These are phyloP conservation scores for Coriolopsis trogii DNA, from an alignment of 1,284 basidiomycete species.

Conservation along the genomic window DNA sequence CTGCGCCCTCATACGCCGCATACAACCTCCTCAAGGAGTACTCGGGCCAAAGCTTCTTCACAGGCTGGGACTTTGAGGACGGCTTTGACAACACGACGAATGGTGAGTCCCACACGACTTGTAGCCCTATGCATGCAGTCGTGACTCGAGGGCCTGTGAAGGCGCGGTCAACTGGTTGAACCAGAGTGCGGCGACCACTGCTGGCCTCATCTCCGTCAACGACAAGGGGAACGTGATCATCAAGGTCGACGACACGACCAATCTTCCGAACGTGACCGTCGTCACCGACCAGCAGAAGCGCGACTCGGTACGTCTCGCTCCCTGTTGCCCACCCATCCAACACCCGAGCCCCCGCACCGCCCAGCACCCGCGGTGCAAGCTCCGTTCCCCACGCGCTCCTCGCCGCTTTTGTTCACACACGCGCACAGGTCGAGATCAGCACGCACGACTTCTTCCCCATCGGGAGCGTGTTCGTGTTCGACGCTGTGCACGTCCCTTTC, in stretches of 20 bases:
- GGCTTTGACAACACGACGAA: slow-evolving; percentile 52
- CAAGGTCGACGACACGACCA: slow-evolving; percentile 64
- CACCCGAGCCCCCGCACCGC: too few species aligned
- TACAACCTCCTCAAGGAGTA: slow-evolving; percentile 34
- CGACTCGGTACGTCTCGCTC: slow-evolving; percentile 57
- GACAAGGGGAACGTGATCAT: slow-evolving; percentile 56
- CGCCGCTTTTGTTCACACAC: not conserved
- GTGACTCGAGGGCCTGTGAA: too few species aligned
- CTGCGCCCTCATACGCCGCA: slow-evolving; percentile 1
- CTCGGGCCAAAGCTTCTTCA: slow-evolving; percentile 50
- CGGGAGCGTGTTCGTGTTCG: slow-evolving; percentile 63
- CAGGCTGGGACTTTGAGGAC: slow-evolving; percentile 58
- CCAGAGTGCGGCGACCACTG: slow-evolving; percentile 43
- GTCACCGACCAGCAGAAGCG: slow-evolving; percentile 66
- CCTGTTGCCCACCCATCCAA: too few species aligned
- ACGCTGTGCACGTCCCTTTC: slow-evolving; percentile 61
- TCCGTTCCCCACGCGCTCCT: not conserved
- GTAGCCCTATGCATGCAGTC: too few species aligned
- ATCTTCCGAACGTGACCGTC: slow-evolving; percentile 30
- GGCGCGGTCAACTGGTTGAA: slow-evolving; percentile 19
- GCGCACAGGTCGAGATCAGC: slow-evolving; percentile 50
- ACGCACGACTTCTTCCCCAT: slow-evolving; percentile 48
- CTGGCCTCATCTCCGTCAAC: slow-evolving; percentile 57
- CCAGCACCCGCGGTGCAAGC: too few species aligned
- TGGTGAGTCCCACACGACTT: slow-evolving; percentile 22